Evolutionary conservation across 2,329 filamentous ascomycete species (phyloP), one percentile per base, ranked within the genome.

Genomic region (Mycosphaerella sp.): DNA sequence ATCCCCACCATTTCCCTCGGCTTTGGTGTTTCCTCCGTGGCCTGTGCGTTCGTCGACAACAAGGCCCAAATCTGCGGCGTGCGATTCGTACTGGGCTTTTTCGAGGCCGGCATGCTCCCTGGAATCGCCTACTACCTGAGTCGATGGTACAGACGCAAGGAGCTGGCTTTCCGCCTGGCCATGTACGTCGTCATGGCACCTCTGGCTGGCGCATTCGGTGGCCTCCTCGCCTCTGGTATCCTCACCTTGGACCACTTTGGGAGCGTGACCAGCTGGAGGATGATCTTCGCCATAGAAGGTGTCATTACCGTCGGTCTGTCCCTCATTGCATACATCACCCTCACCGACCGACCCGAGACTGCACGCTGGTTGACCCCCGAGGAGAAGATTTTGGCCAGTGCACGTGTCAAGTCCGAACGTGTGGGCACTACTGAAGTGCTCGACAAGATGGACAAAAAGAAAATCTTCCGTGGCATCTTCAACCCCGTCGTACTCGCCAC

Each of bases 101-200:
- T 87, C 52, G 86, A 89, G 67, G 82, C 85, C 0, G 85, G 85
- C 6, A 81, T 89, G 78, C 67, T 88, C 48, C 85, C 85, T 0
- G 85, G 85, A 0, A 86, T 87, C 36, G 83, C 84, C 0, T 89
- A 87, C 67, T 88, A 87, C 60, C 70, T 87, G 16, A 83, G 79
- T 0, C 73, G 84, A 45, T 88, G 84, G 84, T 88, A 87, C 59
- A 74, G 82, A n/a, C 74, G 81, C 28, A 77, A 76, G 44, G 85
- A 89, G 66, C 70, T 88, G 5, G 77, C 80, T 0, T 86, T 86
- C 65, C 76, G 84, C 0, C 70, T 87, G 0, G 79, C 81, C 0
- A 70, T 87, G 1, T 87, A 86, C 68, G 80, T 87, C 49, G 81
- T 86, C 50, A 85, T 82, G 77, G 79, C 83, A 0, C 83, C 84